A percentile compares a stretch with the other conserved stretches of the same genome.
Evolutionary conservation across 2,329 filamentous ascomycete species (phyloP).

Genomic region (Teratosphaeria zuluensis): DNA sequence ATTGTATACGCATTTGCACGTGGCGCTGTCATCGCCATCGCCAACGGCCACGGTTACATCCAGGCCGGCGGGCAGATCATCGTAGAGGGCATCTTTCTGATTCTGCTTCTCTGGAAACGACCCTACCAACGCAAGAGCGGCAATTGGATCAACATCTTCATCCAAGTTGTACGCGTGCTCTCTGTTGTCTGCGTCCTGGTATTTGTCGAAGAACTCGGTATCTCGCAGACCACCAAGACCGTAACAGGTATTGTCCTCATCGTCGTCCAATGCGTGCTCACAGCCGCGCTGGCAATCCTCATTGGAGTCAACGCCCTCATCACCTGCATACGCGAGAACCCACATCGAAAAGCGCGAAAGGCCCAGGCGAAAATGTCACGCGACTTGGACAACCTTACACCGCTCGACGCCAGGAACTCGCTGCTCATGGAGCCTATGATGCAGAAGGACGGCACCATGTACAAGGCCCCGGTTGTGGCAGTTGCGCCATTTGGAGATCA

Average conservation of each 20-base stretch:
- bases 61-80: constrained; percentile 73
- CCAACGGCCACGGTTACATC: constrained; percentile 71
- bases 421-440: constrained; percentile 58
- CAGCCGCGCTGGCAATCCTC: constrained; percentile 71
- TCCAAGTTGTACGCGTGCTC: constrained; percentile 78
- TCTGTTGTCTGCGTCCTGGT: constrained; percentile 83
- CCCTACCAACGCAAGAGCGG: constrained; percentile 80
- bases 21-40: constrained; percentile 74
- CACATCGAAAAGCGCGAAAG: constrained; percentile 79
- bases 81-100: constrained; percentile 71
- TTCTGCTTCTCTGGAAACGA: constrained; percentile 69
- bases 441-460: constrained; percentile 24
- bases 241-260: constrained; percentile 89
- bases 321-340: constrained; percentile 75
- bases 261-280: constrained; percentile 77
- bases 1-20: constrained; percentile 89
- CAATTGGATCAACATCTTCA: constrained; percentile 88
- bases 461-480: constrained; percentile 23
- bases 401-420: constrained; percentile 77
- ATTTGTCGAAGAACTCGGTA: constrained; percentile 86
- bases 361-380: constrained; percentile 65
- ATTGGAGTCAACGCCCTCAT: constrained; percentile 85
- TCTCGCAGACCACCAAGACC: constrained; percentile 86
- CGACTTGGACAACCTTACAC: constrained; percentile 73
- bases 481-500: constrained; percentile 19